Conservation (phyloP, 75 land plant genomes). For the Picea glauca region DNA sequence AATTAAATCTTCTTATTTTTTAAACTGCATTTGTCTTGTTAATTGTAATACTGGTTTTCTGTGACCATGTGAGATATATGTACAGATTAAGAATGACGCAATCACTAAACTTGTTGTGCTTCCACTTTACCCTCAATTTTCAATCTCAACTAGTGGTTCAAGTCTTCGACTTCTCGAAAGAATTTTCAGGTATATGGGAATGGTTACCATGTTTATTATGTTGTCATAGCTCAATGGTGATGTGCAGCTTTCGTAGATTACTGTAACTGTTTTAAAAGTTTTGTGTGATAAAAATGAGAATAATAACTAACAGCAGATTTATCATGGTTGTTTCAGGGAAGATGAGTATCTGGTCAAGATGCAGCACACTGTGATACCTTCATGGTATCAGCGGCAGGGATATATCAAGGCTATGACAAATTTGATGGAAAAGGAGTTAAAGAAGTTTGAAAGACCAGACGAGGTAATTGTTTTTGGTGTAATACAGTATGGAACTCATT, state of each 20-base stretch:
- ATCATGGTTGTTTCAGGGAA: constrained; percentile 51
- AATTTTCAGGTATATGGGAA: constrained; percentile 74
- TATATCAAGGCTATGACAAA: constrained; percentile 95
- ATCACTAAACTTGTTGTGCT: constrained; percentile 97
- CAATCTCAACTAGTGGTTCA: constrained; percentile 99
- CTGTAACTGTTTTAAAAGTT: background rate
- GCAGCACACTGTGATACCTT: constrained; percentile 99
- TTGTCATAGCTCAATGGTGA: background rate
- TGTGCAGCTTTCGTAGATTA: background rate
- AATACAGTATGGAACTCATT: background rate
- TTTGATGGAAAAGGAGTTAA: constrained; percentile 81
- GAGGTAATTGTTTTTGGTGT: constrained; percentile 37
- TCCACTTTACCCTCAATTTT: constrained; percentile 98
- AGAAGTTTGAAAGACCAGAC: constrained; percentile 70
- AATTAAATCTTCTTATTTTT: too few species aligned
- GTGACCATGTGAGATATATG: background rate
- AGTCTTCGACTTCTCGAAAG: constrained; percentile 94
- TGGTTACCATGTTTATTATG: background rate
- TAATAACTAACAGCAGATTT: background rate
- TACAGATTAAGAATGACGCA: constrained; percentile 86
- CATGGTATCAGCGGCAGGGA: constrained; percentile 99
- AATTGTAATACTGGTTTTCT: too few species aligned
- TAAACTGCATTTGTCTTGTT: too few species aligned
- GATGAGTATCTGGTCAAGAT: constrained; percentile 98
- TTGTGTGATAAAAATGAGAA: background rate